phyloP scores from a whole-genome alignment of 148 eudicot species.

The Cornus kousa region DNA sequence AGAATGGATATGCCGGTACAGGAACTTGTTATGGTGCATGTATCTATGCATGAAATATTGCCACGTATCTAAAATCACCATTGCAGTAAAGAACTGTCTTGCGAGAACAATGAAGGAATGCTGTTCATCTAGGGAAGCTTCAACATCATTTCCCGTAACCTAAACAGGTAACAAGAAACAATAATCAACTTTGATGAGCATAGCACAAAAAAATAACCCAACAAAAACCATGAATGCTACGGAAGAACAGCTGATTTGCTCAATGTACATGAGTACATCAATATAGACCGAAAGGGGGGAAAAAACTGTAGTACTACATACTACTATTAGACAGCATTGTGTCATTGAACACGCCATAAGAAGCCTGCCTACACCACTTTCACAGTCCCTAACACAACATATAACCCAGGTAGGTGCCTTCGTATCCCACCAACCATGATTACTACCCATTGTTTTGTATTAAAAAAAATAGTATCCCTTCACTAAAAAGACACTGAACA shows the following conservation, averaged over 20 bases:
- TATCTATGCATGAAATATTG: constrained; percentile 92
- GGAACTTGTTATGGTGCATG: constrained; percentile 86
- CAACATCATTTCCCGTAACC: constrained; percentile 62
- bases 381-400: neutral
- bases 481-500: too few relatives aligned
- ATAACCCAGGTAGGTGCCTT: neutral
- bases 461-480: too few relatives aligned
- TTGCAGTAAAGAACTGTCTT: constrained; percentile 57
- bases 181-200: neutral
- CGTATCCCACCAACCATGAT: too few relatives aligned
- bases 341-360: neutral
- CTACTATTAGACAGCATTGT: neutral
- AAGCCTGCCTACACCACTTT: too few relatives aligned
- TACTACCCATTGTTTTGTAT: too few relatives aligned
- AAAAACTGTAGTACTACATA: neutral
- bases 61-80: constrained; percentile 88
- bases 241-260: neutral
- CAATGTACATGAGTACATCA: too few relatives aligned
- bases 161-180: constrained; percentile 20
- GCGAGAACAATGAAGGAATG: constrained; percentile 42
- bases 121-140: constrained; percentile 22
- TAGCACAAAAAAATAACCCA: constrained; percentile 8
- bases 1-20: constrained; percentile 77
- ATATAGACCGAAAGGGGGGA: neutral
- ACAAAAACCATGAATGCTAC: neutral